A percentile compares a stretch with the other conserved stretches of the same genome.
Conservation (phyloP, 1,284 basidiomycete species). For the Apiotrichum brassicae region DNA sequence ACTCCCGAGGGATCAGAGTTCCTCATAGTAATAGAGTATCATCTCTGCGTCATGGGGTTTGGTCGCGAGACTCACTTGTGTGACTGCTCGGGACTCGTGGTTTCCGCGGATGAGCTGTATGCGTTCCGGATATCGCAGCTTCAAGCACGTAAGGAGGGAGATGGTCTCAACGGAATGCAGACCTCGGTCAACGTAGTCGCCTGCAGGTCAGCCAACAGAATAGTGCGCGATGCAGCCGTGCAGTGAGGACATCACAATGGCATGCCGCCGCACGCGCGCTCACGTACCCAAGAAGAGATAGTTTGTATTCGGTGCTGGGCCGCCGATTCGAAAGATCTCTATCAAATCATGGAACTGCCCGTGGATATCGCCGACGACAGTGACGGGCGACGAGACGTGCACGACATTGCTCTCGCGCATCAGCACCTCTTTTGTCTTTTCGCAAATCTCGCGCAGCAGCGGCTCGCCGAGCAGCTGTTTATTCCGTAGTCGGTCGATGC, state of each 20-base stretch:
- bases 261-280: not conserved
- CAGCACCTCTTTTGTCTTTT: slow-evolving; percentile 95
- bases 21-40: slow-evolving; percentile 34
- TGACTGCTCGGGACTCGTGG: slow-evolving; percentile 96
- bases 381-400: slow-evolving; percentile 95
- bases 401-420: slow-evolving; percentile 99
- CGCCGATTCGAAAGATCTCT: slow-evolving; percentile 98
- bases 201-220: slow-evolving; percentile 50
- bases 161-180: slow-evolving; percentile 98
- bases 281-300: slow-evolving; percentile 88
- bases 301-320: slow-evolving; percentile 92
- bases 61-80: slow-evolving; percentile 60
- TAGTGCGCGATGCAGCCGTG: too few relatives aligned
- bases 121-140: slow-evolving; percentile 92
- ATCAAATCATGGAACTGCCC: slow-evolving; percentile 98
- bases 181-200: slow-evolving; percentile 96
- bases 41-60: slow-evolving; percentile 9
- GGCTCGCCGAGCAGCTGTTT: slow-evolving; percentile 92
- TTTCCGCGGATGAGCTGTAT: slow-evolving; percentile 97
- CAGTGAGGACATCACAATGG: too few relatives aligned
- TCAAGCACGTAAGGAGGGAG: slow-evolving; percentile 91
- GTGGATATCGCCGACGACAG: slow-evolving; percentile 98
- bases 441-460: slow-evolving; percentile 89
- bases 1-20: slow-evolving; percentile 30
- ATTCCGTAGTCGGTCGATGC: slow-evolving; percentile 78